phyloP scores from a whole-genome alignment of 305 asterid species.

The Plantago lanceolata region DNA sequence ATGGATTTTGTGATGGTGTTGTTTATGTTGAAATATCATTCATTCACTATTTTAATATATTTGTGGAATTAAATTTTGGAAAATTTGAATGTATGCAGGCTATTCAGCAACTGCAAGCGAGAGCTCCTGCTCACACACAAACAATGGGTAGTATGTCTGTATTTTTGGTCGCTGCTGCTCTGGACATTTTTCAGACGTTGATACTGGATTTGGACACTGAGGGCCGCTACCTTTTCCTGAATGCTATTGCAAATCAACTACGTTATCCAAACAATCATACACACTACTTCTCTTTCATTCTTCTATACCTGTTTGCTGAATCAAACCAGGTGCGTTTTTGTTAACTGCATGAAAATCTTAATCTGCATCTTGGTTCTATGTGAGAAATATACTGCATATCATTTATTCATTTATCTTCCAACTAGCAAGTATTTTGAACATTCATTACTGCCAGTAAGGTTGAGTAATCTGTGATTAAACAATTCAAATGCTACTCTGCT shows the following conservation, averaged over 20 bases:
- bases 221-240: conserved; percentile 93
- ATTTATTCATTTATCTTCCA: too few species aligned
- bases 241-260: conserved; percentile 89
- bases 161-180: conserved; percentile 74
- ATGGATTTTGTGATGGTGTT: not conserved
- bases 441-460: not conserved
- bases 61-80: conserved; percentile 12
- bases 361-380: not conserved
- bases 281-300: conserved; percentile 84
- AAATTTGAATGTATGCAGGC: conserved; percentile 49
- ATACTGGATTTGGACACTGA: conserved; percentile 82
- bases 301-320: conserved; percentile 82
- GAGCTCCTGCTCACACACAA: conserved; percentile 63
- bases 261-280: conserved; percentile 99
- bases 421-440: not conserved
- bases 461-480: not conserved
- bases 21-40: not conserved
- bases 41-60: not conserved
- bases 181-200: conserved; percentile 82
- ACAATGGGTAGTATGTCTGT: conserved; percentile 61
- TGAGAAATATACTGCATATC: too few species aligned
- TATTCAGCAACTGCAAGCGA: conserved; percentile 81
- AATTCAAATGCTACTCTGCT: not conserved
- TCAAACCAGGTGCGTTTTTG: conserved; percentile 59
- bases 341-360: too few species aligned